These are phyloP conservation scores for Plasmodium knowlesi DNA, from an alignment of 169 alveolate genomes.

Conservation along the genomic window DNA sequence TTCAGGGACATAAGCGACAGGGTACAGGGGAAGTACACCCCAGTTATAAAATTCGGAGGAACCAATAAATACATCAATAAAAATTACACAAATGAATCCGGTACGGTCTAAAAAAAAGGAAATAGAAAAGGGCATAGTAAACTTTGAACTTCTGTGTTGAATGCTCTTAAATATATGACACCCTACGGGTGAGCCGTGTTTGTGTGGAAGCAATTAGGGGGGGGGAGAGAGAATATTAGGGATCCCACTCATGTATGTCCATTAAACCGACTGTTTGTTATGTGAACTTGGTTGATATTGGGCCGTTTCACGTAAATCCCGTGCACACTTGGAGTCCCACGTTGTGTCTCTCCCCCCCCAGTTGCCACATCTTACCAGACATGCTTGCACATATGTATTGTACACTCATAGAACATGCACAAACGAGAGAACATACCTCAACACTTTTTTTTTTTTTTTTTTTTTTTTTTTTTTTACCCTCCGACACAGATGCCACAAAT, in stretches of 20 bases:
- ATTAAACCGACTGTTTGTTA: background rate
- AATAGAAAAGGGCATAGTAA: background rate
- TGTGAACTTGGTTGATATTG: background rate
- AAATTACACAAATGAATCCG: slow-evolving; percentile 50
- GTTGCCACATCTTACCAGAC: background rate
- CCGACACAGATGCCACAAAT: slow-evolving; percentile 28
- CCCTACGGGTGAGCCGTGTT: background rate
- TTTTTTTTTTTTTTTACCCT: background rate
- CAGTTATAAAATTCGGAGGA: slow-evolving; percentile 75
- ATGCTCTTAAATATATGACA: background rate
- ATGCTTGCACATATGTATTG: background rate
- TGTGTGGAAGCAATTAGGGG: background rate
- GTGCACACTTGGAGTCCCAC: background rate
- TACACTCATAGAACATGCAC: background rate
- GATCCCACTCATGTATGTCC: background rate
- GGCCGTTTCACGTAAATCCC: background rate
- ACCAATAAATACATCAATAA: slow-evolving; percentile 58
- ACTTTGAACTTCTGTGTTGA: background rate
- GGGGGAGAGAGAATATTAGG: background rate
- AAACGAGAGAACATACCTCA: background rate
- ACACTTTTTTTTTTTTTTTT: background rate
- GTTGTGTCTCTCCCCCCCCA: background rate
- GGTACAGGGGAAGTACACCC: slow-evolving; percentile 57
- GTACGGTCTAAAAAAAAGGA: background rate
- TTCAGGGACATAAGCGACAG: slow-evolving; percentile 56